Evolutionary conservation across 1,284 basidiomycete genomes (phyloP), one percentile per base, ranked within the genome.

Genomic region (Volvariella volvacea): DNA sequence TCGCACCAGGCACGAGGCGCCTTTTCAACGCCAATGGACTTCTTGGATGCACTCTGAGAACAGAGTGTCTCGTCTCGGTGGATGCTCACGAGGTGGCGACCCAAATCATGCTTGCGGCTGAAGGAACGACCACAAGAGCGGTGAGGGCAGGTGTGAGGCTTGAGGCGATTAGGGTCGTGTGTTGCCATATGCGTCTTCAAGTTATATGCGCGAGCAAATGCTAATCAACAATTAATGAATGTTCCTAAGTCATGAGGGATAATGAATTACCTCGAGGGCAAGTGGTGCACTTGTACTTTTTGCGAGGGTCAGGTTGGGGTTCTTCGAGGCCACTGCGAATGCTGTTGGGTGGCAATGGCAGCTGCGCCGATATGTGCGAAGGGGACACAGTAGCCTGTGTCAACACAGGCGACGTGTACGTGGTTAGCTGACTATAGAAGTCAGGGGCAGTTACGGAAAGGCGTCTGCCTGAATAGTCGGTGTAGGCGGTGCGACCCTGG

Each of bases 101-200:
- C 86, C 3, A 93, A 66, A 58, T 93, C 90, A 55, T 93, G 90
- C 67, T 93, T 92, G 55, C 91, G 81, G 53, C 85, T 89, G 63
- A 93, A 93, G 2, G 88, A 86, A 43, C 91, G 82, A 9, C 83
- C 85, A 54, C 90, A 93, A 9, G 78, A 76, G 39, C 76, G 73
- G 61, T 92, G 86, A 34, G 83, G 83, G 59, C 90, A 93, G 25
- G 83, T 74, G 56, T 88, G 87, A 1, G 89, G 88, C 67, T 93
- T 93, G 39, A 83, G 68, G 44, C 90, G 75, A 61, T 88, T 84
- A 15, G 90, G 89, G 57, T 92, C 88, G 62, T 93, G 90, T 2
- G 90, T 93, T 3, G 84, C 83, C 71, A 90, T 80, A 61, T 93
- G 90, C 0, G 91, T 93, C 69, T 92, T 92, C 46, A 93, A 65